phyloP scores from a whole-genome alignment of 2,329 filamentous ascomycete genomes.

The Scytalidium lignicola region DNA sequence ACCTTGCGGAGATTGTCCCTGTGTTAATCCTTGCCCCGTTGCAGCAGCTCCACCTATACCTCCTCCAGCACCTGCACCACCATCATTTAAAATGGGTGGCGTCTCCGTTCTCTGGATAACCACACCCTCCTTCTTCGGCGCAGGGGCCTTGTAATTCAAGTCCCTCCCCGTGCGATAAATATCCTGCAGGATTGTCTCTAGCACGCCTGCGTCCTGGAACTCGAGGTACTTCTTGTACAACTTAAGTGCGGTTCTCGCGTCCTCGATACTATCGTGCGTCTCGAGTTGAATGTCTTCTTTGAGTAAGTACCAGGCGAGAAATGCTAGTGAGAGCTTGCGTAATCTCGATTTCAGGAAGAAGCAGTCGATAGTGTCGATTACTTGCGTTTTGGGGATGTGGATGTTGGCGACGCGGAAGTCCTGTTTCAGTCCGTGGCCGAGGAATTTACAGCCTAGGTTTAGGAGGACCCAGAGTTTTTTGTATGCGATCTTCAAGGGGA shows the following conservation, averaged over 20 bases:
- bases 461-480: slow-evolving; percentile 97
- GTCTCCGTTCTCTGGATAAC: slow-evolving; percentile 46
- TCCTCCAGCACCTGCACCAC: slow-evolving; percentile 12
- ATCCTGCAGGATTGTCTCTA: slow-evolving; percentile 79
- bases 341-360: slow-evolving; percentile 79
- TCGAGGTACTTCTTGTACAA: slow-evolving; percentile 87
- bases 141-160: slow-evolving; percentile 51
- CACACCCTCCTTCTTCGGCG: slow-evolving; percentile 38
- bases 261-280: slow-evolving; percentile 92
- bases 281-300: slow-evolving; percentile 92
- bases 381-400: slow-evolving; percentile 81
- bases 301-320: slow-evolving; percentile 84
- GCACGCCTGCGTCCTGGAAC: slow-evolving; percentile 77
- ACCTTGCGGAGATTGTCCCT: not conserved
- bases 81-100: slow-evolving; percentile 41
- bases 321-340: slow-evolving; percentile 85
- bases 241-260: slow-evolving; percentile 84
- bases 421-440: slow-evolving; percentile 88
- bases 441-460: slow-evolving; percentile 88
- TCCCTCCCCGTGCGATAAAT: slow-evolving; percentile 67
- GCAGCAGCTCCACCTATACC: not conserved
- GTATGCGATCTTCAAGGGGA: slow-evolving; percentile 86
- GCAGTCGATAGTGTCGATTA: slow-evolving; percentile 89
- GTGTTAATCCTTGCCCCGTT: not conserved
- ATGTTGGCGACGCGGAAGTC: slow-evolving; percentile 99